Base-by-base conservation (phyloP, 129 eudicot species). In the Lactuca saligna region DNA sequence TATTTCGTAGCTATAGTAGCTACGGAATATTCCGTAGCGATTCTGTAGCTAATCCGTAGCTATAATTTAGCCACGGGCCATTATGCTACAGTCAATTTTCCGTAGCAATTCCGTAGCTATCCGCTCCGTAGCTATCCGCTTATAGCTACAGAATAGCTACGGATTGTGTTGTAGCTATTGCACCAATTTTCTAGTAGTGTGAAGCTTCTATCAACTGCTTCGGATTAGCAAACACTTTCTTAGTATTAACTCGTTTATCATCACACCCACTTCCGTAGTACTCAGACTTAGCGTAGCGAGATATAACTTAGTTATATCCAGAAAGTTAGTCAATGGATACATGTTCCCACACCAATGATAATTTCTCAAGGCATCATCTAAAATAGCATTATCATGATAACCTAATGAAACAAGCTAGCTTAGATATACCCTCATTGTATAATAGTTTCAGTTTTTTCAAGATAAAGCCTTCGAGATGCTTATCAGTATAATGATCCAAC, bases 401-500 rank as follows among this genome's bases (percentile, higher is more conserved):
- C 97, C 96, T 80, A 87, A 72, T 0, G 74, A 80, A 12, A 82
- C 84, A 58, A 94, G 91, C 83, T 85, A 94, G 91, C 83, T 85
- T 90, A 1, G 74, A 61, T 8, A 94, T 63, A 0, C 91, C 99
- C 80, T 89, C 89, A 62, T 80, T 85, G 53, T 94, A 94, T 75
- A 94, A 78, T 71, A 79, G 71, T 70, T 94, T 97, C 75, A 94
- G 67, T 68, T 90, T 85, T 53, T 90, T 83, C 63, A 89, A 75
- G 71, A 94, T 13, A n/a, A 89, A 83, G 39, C 83, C 89, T 77
- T 94, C 97, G 49, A 94, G 70, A 31, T 94, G 88, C 59, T 94
- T 96, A 70, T 94, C 96, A 37, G 99, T 87, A 75, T 97, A 94
- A 79, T 85, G 83, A 3, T 88, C 93, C 99, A 90, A 94, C 44